Conservation (phyloP, 1,284 basidiomycete genomes). For the Neolentinus lepideus region DNA sequence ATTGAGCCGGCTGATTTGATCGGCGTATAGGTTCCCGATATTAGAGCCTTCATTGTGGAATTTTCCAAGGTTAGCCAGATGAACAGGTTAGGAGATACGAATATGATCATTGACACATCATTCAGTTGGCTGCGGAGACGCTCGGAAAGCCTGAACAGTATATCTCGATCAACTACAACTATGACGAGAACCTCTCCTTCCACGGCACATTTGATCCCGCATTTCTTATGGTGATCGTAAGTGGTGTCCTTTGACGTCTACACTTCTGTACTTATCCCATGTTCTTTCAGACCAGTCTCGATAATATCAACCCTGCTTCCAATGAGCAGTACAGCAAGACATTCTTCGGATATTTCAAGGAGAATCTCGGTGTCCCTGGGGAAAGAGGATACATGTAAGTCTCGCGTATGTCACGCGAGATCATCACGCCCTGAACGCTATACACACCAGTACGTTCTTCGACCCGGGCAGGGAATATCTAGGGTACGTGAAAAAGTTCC, state of each 20-base stretch:
- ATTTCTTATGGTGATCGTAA: constrained; percentile 46
- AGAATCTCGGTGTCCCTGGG: constrained; percentile 39
- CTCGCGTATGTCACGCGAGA: constrained; percentile 5
- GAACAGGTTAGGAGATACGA: neutral
- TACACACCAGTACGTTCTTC: constrained; percentile 15
- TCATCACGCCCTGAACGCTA: too few relatives aligned
- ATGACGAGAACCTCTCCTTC: constrained; percentile 54
- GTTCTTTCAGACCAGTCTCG: constrained; percentile 40
- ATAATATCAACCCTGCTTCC: constrained; percentile 39
- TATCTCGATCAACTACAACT: constrained; percentile 43
- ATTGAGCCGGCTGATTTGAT: neutral
- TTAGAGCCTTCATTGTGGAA: constrained; percentile 46
- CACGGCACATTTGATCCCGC: constrained; percentile 57
- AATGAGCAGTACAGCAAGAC: constrained; percentile 48
- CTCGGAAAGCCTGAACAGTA: constrained; percentile 47
- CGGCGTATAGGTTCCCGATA: constrained; percentile 32
- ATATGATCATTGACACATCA: constrained; percentile 1
- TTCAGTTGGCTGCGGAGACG: constrained; percentile 39
- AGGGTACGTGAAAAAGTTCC: constrained; percentile 7
- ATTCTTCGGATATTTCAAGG: constrained; percentile 45
- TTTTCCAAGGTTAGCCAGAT: constrained; percentile 46
- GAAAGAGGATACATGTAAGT: constrained; percentile 53
- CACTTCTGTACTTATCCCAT: neutral
- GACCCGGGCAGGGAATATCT: constrained; percentile 7
- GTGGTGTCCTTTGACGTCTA: constrained; percentile 14